A percentile compares a stretch with the other conserved stretches of the same genome.
Conservation (phyloP, 1,284 basidiomycete genomes). For the Mycena citricolor region DNA sequence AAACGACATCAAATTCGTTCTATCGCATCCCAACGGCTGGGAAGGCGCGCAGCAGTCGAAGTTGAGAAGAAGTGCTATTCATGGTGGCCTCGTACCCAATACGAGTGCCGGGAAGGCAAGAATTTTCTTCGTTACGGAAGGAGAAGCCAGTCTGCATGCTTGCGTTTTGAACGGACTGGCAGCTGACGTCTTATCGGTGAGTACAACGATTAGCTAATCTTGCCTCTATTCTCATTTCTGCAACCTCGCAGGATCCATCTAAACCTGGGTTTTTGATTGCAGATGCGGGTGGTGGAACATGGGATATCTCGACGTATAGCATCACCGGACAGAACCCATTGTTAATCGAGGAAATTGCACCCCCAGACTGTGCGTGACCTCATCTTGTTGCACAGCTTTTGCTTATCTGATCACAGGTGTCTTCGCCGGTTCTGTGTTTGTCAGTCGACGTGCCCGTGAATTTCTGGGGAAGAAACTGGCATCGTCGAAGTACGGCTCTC, state of each 20-base stretch:
- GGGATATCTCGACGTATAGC: slow-evolving; percentile 76
- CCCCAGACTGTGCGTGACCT: slow-evolving; percentile 65
- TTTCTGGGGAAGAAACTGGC: slow-evolving; percentile 75
- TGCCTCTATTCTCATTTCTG: slow-evolving; percentile 1
- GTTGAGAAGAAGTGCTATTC: slow-evolving; percentile 69
- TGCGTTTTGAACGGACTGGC: slow-evolving; percentile 74
- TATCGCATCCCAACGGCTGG: slow-evolving; percentile 81
- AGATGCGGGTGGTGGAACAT: slow-evolving; percentile 77
- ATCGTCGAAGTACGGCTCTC: slow-evolving; percentile 65
- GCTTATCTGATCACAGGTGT: slow-evolving; percentile 44
- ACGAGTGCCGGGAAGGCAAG: slow-evolving; percentile 67
- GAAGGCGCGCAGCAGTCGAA: slow-evolving; percentile 77
- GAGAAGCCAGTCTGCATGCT: slow-evolving; percentile 76
- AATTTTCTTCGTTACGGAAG: slow-evolving; percentile 77
- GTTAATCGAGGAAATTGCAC: slow-evolving; percentile 76
- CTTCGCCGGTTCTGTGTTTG: slow-evolving; percentile 80
- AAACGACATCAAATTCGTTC: slow-evolving; percentile 64
- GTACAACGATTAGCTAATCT: slow-evolving; percentile 26
- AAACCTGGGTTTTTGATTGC: slow-evolving; percentile 75
- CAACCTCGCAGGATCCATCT: slow-evolving; percentile 51
- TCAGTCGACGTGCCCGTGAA: slow-evolving; percentile 65
- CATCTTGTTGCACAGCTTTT: not conserved
- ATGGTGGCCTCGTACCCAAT: slow-evolving; percentile 67
- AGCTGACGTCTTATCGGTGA: slow-evolving; percentile 68
- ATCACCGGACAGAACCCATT: slow-evolving; percentile 66